Conservation (phyloP, 2,329 filamentous ascomycete genomes). For the Ploettnerulaceae sp. region DNA sequence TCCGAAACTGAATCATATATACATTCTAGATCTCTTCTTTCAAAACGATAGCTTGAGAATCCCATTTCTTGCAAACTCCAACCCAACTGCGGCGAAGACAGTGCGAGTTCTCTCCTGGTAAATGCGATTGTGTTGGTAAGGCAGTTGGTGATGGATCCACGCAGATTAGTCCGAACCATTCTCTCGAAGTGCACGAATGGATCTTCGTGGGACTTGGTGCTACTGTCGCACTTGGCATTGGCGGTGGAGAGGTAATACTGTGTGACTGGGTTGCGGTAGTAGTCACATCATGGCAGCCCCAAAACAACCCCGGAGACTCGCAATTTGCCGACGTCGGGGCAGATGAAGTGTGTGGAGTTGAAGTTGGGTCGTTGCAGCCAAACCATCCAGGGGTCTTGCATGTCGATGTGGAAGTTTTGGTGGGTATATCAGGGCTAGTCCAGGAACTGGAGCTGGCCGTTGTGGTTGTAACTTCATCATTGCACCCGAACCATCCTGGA, state of each 20-base stretch:
- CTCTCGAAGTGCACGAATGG: conserved; percentile 26
- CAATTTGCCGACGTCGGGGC: conserved; percentile 38
- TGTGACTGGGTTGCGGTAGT: conserved; percentile 35
- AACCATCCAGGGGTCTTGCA: conserved; percentile 43
- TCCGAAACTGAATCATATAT: conserved; percentile 17
- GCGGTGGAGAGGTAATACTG: conserved; percentile 35
- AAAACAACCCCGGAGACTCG: conserved; percentile 52
- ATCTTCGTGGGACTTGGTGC: conserved; percentile 24
- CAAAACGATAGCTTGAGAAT: conserved; percentile 3
- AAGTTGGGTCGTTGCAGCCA: conserved; percentile 45
- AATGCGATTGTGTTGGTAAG: conserved; percentile 16
- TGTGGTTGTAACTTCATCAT: conserved; percentile 44
- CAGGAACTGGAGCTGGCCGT: conserved; percentile 33
- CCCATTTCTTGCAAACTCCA: conserved; percentile 30
- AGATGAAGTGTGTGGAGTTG: conserved; percentile 35
- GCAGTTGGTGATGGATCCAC: conserved; percentile 26
- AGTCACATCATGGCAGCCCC: conserved; percentile 47
- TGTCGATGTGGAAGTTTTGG: conserved; percentile 25
- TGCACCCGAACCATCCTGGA: conserved; percentile 44
- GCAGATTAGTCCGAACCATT: conserved; percentile 31
- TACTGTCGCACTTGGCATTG: conserved; percentile 21
- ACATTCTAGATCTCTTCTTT: conserved; percentile 30
- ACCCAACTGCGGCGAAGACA: conserved; percentile 28
- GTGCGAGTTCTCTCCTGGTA: conserved; percentile 14
- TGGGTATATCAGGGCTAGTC: conserved; percentile 24